These are phyloP conservation scores for Ophiostoma quercus DNA, from an alignment of 2,329 filamentous ascomycete species.

Conservation along the genomic window DNA sequence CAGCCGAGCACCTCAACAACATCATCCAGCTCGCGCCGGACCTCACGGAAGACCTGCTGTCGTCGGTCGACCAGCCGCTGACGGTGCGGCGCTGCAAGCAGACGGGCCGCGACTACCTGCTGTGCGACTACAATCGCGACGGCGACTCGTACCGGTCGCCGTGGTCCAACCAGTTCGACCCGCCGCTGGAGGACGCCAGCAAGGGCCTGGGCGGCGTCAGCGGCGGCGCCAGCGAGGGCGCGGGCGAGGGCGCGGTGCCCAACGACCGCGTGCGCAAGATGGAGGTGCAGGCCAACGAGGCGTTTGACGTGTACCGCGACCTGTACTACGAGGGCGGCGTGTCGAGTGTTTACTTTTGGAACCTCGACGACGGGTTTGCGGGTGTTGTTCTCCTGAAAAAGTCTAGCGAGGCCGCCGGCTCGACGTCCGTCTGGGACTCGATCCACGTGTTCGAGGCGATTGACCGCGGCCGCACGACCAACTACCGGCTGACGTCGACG, in stretches of 20 bases:
- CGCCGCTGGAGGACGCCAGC: constrained; percentile 63
- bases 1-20: constrained; percentile 76
- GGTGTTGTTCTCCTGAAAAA: constrained; percentile 96
- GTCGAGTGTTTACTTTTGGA: constrained; percentile 96
- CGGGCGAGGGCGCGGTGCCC: constrained; percentile 75
- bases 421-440: constrained; percentile 71
- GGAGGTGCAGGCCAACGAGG: constrained; percentile 90
- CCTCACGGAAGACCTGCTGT: constrained; percentile 94
- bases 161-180: constrained; percentile 99
- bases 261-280: constrained; percentile 88
- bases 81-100: constrained; percentile 79
- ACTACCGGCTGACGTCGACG: constrained; percentile 97
- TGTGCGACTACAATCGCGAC: constrained; percentile 99
- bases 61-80: constrained; percentile 93
- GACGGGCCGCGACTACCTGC: constrained; percentile 88
- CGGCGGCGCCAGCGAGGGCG: constrained; percentile 51
- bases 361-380: constrained; percentile 94
- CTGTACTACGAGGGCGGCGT: constrained; percentile 96
- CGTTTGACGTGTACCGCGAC: constrained; percentile 94
- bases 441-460: constrained; percentile 98
- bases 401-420: constrained; percentile 57
- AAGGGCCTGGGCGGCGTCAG: constrained; percentile 47
- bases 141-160: constrained; percentile 95
- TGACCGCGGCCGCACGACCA: constrained; percentile 82
- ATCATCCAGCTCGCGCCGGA: constrained; percentile 86